Evolutionary conservation across 306 rosid species (phyloP).

Genomic region (Dalbergia oliveri): DNA sequence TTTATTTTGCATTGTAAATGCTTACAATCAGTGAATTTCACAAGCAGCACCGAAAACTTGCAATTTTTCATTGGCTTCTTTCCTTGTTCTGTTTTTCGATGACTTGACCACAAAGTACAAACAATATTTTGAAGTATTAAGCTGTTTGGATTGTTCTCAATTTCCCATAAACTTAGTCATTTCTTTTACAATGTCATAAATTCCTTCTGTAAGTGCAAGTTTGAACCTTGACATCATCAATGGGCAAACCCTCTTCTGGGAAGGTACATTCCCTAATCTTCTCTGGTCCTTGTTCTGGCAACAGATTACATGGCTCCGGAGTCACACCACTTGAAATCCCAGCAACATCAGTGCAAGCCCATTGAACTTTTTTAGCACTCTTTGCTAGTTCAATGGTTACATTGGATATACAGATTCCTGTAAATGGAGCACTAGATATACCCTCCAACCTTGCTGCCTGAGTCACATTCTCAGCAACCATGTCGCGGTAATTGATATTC

Average conservation of each 20-base stretch:
- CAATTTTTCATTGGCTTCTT: conserved; percentile 32
- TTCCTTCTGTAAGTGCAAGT: conserved; percentile 58
- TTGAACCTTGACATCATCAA: conserved; percentile 60
- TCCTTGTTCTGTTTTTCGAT: conserved; percentile 36
- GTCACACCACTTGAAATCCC: conserved; percentile 72
- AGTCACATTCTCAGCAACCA: conserved; percentile 73
- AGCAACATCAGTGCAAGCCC: conserved; percentile 73
- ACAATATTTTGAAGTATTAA: conserved; percentile 30
- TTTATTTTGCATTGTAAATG: conserved; percentile 14
- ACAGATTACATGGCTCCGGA: conserved; percentile 66
- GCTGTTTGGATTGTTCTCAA: conserved; percentile 22
- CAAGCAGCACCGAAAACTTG: background rate
- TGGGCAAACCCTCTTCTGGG: conserved; percentile 65
- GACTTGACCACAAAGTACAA: conserved; percentile 34
- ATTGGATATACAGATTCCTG: conserved; percentile 79
- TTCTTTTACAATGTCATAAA: conserved; percentile 37
- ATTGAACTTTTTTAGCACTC: conserved; percentile 65
- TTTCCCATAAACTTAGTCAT: conserved; percentile 12
- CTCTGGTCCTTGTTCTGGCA: conserved; percentile 62
- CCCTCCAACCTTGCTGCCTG: conserved; percentile 80
- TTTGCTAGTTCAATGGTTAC: conserved; percentile 67
- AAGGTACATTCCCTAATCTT: conserved; percentile 52
- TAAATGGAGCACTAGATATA: conserved; percentile 65
- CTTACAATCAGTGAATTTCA: conserved; percentile 30
- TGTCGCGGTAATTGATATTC: conserved; percentile 68